Evolutionary conservation across 1,139 yeast genomes (phyloP), one percentile per base, ranked within the genome.

Genomic region (Nadsonia commutata): DNA sequence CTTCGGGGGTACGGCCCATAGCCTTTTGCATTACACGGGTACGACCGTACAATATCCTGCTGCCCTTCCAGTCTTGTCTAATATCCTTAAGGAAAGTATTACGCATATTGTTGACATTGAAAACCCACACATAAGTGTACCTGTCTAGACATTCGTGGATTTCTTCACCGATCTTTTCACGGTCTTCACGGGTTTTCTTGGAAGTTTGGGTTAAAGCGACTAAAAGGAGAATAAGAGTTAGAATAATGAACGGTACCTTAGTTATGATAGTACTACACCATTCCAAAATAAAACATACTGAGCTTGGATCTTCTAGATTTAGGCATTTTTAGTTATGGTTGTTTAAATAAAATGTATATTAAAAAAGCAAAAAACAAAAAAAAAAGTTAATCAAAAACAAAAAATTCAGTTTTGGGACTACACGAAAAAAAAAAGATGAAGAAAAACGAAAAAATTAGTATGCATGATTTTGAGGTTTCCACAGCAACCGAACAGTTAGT

Each of bases 141-240:
- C 74, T 70, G 56, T 90, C 97, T 48, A 90, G 72, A 19, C 82
- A 78, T 49, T 73, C 72, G 65, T 95, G 78, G 45, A 90, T 80
- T 52, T 86, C 95, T 57, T 86, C 95, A 52, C 86, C 90, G 54
- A 88, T 78, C 58, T 90, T 73, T 55, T 78, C 90, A 63, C 90
- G 90, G 64, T 86, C 88, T 55, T 85, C 96, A 53, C 80, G 79
- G 45, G 95, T 95, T 63, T 90, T 90, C 65, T 86, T 90, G 52
- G 86, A 96, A 49, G 97, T 88, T 62, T 88, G 90, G 36, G 98
- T 90, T 55, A 90, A 71, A n/a, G 97, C 84, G 49, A 90, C 94
- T n/a, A n/a, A n/a, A n/a, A n/a, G n/a, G n/a, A n/a, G n/a, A 56
- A 40, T 11, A 20, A 16, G 13, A n/a, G 18, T 21, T 46, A 46